Conservation (phyloP, 2,329 filamentous ascomycete species). For the Cordyceps tenuipes region DNA sequence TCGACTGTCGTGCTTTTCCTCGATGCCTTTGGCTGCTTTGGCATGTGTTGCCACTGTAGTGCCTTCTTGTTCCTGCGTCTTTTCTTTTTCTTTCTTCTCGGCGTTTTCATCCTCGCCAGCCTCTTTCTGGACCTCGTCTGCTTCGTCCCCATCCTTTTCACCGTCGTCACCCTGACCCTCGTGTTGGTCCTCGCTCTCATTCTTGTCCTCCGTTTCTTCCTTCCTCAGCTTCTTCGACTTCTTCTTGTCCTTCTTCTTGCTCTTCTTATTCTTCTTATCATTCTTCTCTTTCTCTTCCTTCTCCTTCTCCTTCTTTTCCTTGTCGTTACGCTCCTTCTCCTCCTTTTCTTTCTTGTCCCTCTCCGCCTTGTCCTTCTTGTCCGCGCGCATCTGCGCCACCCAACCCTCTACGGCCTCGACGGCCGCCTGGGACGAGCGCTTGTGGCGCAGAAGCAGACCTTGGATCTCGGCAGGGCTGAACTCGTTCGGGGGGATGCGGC, state of each 20-base stretch:
- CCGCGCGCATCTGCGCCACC: conserved; percentile 40
- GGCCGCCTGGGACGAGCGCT: conserved; percentile 41
- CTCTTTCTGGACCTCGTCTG: conserved; percentile 19
- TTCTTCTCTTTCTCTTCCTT: conserved; percentile 17
- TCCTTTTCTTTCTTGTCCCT: conserved; percentile 34
- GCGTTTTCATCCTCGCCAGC: conserved; percentile 22
- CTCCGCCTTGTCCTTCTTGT: conserved; percentile 38
- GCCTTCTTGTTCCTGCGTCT: conserved; percentile 17
- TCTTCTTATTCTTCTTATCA: conserved; percentile 20
- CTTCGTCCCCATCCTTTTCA: background rate
- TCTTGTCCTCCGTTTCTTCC: conserved; percentile 11
- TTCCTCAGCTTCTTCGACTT: conserved; percentile 16
- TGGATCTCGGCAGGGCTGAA: conserved; percentile 56
- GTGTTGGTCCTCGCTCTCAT: conserved; percentile 18
- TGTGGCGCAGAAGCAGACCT: conserved; percentile 48
- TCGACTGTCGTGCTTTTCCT: background rate
- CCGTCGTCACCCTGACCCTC: background rate
- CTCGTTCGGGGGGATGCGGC: conserved; percentile 42
- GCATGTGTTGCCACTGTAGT: conserved; percentile 6
- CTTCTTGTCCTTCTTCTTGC: conserved; percentile 20
- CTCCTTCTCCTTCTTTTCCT: conserved; percentile 23
- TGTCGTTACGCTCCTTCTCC: conserved; percentile 28
- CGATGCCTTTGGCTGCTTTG: conserved; percentile 12
- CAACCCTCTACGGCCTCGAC: conserved; percentile 40
- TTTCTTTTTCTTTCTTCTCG: conserved; percentile 18